A percentile compares a stretch with the other conserved stretches of the same genome.
Conservation (phyloP, 1,284 basidiomycete species). For the Chalciporus sp. region DNA sequence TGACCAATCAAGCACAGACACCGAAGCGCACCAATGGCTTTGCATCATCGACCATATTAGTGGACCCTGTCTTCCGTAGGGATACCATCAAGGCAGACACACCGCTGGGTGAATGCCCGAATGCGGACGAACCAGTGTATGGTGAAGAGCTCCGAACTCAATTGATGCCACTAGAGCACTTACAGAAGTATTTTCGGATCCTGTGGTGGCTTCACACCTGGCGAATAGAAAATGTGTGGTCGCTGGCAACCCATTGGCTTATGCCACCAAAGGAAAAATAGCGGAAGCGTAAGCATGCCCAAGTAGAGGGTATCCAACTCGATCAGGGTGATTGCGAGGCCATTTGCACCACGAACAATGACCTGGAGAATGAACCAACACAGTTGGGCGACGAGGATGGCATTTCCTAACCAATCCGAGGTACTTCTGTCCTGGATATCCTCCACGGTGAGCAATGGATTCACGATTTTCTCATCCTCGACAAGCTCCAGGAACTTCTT, state of each 20-base stretch:
- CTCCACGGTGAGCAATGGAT: slow-evolving; percentile 15
- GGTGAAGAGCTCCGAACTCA: no score
- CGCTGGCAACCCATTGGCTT: slow-evolving; percentile 30
- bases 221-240: neutral
- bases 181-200: neutral
- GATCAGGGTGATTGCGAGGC: slow-evolving; percentile 32
- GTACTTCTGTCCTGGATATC: slow-evolving; percentile 36
- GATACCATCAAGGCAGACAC: no score
- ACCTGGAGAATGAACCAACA: slow-evolving; percentile 38
- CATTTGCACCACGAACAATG: slow-evolving; percentile 21
- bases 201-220: neutral
- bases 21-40: neutral
- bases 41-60: neutral
- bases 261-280: slow-evolving; percentile 39
- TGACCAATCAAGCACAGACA: no score
- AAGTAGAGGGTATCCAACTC: slow-evolving; percentile 37
- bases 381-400: slow-evolving; percentile 32
- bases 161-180: no score
- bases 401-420: slow-evolving; percentile 31
- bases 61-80: no score
- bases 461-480: slow-evolving; percentile 1
- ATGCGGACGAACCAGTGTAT: no score
- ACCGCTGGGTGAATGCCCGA: no score
- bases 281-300: slow-evolving; percentile 27
- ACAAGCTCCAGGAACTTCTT: neutral